A percentile compares a stretch with the other conserved stretches of the same genome.
Evolutionary conservation across 352 stramenopile species (phyloP).

Genomic region (Phytophthora europaea): DNA sequence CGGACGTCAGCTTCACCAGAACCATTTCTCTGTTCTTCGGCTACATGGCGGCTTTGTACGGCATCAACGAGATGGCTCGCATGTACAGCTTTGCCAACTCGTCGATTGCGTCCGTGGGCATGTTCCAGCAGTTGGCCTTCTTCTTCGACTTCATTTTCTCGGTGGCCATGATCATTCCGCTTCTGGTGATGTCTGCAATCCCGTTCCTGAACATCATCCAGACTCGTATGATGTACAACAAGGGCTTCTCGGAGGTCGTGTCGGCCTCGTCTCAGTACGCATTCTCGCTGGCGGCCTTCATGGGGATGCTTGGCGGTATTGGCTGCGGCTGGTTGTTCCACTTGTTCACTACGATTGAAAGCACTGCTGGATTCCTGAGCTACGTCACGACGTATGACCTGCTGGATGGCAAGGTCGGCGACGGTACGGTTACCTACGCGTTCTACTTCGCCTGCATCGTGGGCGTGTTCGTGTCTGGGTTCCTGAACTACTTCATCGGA

Average conservation of each 20-base stretch:
- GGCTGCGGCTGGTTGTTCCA: slow-evolving; percentile 87
- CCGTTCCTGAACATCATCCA: slow-evolving; percentile 91
- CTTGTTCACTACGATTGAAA: slow-evolving; percentile 79
- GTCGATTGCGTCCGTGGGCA: slow-evolving; percentile 66
- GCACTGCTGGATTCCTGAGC: slow-evolving; percentile 78
- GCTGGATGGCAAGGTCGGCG: slow-evolving; percentile 62
- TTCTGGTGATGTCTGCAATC: slow-evolving; percentile 85
- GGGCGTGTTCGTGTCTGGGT: slow-evolving; percentile 60
- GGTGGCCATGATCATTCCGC: slow-evolving; percentile 73
- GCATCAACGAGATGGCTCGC: slow-evolving; percentile 87
- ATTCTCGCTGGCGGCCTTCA: slow-evolving; percentile 84
- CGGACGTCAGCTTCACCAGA: slow-evolving; percentile 42
- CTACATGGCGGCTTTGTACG: slow-evolving; percentile 80
- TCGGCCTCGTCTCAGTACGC: slow-evolving; percentile 90
- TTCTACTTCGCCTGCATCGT: slow-evolving; percentile 70
- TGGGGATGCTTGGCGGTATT: slow-evolving; percentile 73
- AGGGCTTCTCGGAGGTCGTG: slow-evolving; percentile 88
- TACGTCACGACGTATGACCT: slow-evolving; percentile 86
- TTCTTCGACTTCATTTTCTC: slow-evolving; percentile 90
- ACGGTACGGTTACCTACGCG: slow-evolving; percentile 75
- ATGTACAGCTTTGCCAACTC: slow-evolving; percentile 85
- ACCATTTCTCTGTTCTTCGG: slow-evolving; percentile 83
- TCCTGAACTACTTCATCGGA: slow-evolving; percentile 79
- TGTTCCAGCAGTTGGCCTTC: slow-evolving; percentile 87
- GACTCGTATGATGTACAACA: slow-evolving; percentile 94